Conservation (phyloP, 352 stramenopile genomes). For the Globisporangium spinosum region DNA sequence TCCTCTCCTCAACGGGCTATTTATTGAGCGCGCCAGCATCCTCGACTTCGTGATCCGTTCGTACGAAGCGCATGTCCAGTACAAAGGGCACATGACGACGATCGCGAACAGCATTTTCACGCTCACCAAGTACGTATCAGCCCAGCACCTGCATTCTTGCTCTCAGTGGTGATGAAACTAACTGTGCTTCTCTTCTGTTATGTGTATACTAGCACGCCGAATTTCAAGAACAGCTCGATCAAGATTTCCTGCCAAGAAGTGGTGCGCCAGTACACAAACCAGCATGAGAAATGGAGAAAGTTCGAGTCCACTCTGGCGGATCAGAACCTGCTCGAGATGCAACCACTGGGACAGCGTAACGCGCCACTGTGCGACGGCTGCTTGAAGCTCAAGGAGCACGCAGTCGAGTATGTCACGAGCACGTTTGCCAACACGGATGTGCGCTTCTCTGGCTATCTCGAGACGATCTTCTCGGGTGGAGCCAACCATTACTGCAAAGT, state of each 20-base stretch:
- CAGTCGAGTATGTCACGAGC: constrained; percentile 71
- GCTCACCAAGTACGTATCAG: constrained; percentile 64
- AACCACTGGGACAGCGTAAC: constrained; percentile 74
- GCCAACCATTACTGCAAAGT: constrained; percentile 83
- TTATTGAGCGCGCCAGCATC: constrained; percentile 64
- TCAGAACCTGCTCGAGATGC: constrained; percentile 82
- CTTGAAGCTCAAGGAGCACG: constrained; percentile 75
- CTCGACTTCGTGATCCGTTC: constrained; percentile 80
- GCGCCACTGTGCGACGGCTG: constrained; percentile 79
- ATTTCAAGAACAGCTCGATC: constrained; percentile 47
- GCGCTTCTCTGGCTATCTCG: constrained; percentile 69
- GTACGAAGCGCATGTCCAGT: constrained; percentile 75
- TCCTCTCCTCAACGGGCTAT: constrained; percentile 75
- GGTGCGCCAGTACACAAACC: constrained; percentile 68
- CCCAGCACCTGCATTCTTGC: neutral
- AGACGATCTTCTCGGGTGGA: constrained; percentile 80
- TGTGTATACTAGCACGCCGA: constrained; percentile 44
- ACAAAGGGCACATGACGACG: constrained; percentile 87
- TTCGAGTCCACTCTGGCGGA: constrained; percentile 73
- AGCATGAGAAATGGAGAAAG: constrained; percentile 66
- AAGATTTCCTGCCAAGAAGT: constrained; percentile 75
- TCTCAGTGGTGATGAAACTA: no score
- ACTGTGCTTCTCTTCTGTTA: neutral
- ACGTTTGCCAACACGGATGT: constrained; percentile 61
- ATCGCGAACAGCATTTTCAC: constrained; percentile 90